phyloP scores from a whole-genome alignment of 352 stramenopile species.

The Lagenidium giganteum region DNA sequence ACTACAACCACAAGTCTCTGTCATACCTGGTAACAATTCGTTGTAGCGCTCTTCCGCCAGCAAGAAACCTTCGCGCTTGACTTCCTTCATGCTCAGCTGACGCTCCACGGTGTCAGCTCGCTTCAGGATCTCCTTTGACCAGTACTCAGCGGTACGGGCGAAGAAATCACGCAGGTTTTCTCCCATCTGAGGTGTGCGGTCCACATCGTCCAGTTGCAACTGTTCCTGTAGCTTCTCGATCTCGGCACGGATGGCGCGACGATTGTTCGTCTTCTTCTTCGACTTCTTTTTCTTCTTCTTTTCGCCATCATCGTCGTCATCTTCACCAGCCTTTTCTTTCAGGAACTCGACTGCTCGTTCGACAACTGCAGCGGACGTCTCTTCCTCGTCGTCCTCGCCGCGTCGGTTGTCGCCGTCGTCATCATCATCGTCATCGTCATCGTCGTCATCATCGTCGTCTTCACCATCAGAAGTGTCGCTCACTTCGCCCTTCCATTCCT shows the following conservation, averaged over 20 bases:
- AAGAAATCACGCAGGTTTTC: conserved; percentile 87
- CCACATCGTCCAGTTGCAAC: conserved; percentile 57
- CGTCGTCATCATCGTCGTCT: conserved; percentile 72
- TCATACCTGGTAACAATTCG: conserved; percentile 67
- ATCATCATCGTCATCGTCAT: conserved; percentile 47
- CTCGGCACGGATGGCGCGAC: conserved; percentile 60
- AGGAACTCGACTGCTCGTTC: conserved; percentile 60
- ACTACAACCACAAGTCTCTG: conserved; percentile 5
- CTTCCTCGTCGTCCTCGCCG: conserved; percentile 13
- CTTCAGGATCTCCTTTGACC: conserved; percentile 52
- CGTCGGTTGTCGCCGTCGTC: conserved; percentile 40
- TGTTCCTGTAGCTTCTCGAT: conserved; percentile 85
- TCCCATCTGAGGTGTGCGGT: conserved; percentile 72
- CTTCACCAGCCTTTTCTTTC: conserved; percentile 30
- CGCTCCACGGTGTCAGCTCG: conserved; percentile 58
- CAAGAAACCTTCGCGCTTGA: conserved; percentile 79
- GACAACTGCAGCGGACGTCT: conserved; percentile 12
- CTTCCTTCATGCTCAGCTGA: conserved; percentile 80
- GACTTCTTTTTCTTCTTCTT: conserved; percentile 63
- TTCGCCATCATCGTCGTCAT: conserved; percentile 16
- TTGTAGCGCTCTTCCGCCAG: conserved; percentile 75
- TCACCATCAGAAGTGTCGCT: conserved; percentile 85
- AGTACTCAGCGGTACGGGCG: conserved; percentile 70
- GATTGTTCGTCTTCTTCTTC: conserved; percentile 60
- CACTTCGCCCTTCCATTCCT: conserved; percentile 88